Percentiles rank a stretch among this genome's conserved stretches.
phyloP scores from a whole-genome alignment of 176 grass and related monocot genomes.

The Tuctoria greenei region DNA sequence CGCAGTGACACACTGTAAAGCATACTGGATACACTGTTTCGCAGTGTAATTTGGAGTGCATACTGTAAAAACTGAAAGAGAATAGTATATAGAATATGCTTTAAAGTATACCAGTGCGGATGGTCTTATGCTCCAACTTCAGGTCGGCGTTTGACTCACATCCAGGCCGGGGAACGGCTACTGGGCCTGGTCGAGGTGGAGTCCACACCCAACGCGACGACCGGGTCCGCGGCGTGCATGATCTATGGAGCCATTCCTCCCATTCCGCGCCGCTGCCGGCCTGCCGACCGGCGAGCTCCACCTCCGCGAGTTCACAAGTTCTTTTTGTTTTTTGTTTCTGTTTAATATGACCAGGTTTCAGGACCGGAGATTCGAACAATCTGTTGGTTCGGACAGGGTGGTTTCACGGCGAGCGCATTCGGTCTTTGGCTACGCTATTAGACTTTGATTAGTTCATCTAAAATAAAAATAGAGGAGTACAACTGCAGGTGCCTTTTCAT shows the following conservation, averaged over 20 bases:
- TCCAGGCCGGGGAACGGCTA: neutral
- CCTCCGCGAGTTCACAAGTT: neutral
- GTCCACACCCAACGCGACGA: neutral
- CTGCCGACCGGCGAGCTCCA: neutral
- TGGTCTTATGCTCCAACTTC: no score
- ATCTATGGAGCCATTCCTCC: neutral
- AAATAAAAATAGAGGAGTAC: no score
- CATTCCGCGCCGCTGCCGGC: neutral
- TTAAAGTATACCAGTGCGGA: no score
- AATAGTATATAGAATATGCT: no score
- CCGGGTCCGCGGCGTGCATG: neutral
- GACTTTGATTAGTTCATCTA: no score
- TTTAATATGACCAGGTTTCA: constrained; percentile 60
- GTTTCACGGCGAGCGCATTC: constrained; percentile 45
- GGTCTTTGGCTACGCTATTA: constrained; percentile 38
- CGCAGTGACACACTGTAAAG: no score
- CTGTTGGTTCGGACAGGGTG: constrained; percentile 49
- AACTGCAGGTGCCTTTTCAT: constrained; percentile 61
- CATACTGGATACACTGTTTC: no score
- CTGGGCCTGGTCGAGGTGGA: neutral
- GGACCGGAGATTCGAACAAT: constrained; percentile 31
- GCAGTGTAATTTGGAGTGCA: no score
- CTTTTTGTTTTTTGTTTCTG: constrained; percentile 12
- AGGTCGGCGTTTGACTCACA: no score
- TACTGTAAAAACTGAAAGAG: no score